Conservation (phyloP, 148 eudicot species). For the Persicaria maculosa region DNA sequence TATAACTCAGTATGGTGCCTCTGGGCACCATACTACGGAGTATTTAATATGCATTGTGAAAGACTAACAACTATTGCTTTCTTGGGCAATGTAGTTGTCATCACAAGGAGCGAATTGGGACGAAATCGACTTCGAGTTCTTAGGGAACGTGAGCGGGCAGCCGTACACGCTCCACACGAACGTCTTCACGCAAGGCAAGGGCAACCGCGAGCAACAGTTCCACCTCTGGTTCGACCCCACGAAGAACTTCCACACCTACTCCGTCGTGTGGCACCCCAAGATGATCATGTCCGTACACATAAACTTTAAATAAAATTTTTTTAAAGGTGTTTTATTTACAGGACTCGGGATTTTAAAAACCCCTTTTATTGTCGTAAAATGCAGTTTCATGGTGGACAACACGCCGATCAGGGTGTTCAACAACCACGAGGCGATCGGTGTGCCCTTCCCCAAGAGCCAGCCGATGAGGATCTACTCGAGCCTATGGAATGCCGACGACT, state of each 20-base stretch:
- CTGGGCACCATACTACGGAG: background rate
- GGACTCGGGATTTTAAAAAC: background rate
- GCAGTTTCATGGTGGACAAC: slow-evolving; percentile 58
- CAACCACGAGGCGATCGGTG: slow-evolving; percentile 47
- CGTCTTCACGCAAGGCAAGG: slow-evolving; percentile 54
- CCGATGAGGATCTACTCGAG: slow-evolving; percentile 65
- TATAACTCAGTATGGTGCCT: background rate
- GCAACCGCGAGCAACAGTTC: slow-evolving; percentile 55
- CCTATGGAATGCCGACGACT: slow-evolving; percentile 62
- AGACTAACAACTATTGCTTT: background rate
- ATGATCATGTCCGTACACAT: slow-evolving; percentile 35
- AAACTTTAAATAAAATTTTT: background rate
- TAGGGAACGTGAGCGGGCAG: slow-evolving; percentile 50
- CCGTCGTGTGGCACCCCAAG: slow-evolving; percentile 38
- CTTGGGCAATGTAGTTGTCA: slow-evolving; percentile 32
- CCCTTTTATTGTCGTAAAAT: background rate
- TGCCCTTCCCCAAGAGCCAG: slow-evolving; percentile 52
- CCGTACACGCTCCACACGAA: slow-evolving; percentile 60
- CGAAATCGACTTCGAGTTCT: slow-evolving; percentile 60
- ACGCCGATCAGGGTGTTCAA: slow-evolving; percentile 53
- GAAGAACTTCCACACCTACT: slow-evolving; percentile 45
- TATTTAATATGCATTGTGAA: background rate
- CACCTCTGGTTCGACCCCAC: slow-evolving; percentile 67
- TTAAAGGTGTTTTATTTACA: too few species aligned
- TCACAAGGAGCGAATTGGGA: slow-evolving; percentile 48